Conservation (phyloP, 805 yeast genomes). For the Yamadazyma paraphyllophila region DNA sequence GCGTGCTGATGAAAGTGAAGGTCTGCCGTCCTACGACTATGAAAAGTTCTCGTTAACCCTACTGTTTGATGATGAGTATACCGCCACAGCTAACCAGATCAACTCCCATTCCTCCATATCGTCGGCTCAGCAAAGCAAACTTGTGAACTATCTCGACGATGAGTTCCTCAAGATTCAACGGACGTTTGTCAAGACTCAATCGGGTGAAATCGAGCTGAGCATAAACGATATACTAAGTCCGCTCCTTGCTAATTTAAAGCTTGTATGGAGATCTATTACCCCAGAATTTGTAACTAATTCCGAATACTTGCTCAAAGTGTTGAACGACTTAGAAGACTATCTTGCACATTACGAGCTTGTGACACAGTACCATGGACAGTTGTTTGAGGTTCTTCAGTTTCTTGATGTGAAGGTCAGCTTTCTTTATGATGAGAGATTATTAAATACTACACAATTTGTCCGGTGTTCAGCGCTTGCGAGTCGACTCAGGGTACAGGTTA, state of each 20-base stretch:
- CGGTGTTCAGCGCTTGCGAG: constrained; percentile 31
- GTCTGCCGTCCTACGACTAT: too few species aligned
- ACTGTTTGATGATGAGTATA: constrained; percentile 31
- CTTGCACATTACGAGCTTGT: constrained; percentile 23
- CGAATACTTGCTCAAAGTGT: constrained; percentile 33
- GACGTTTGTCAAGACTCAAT: constrained; percentile 35
- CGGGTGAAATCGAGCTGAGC: constrained; percentile 24
- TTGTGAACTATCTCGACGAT: constrained; percentile 36
- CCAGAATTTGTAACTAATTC: constrained; percentile 30
- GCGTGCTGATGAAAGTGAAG: too few species aligned
- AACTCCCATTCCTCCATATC: constrained; percentile 9
- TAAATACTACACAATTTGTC: constrained; percentile 32
- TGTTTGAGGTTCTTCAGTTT: constrained; percentile 11
- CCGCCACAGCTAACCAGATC: constrained; percentile 10
- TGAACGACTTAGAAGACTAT: constrained; percentile 42
- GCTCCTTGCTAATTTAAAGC: constrained; percentile 22
- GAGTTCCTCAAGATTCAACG: constrained; percentile 33
- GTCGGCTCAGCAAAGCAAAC: constrained; percentile 33
- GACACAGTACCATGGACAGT: neutral
- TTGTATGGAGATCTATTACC: constrained; percentile 34
- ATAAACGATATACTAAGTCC: constrained; percentile 26
- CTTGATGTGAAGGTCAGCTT: constrained; percentile 11
- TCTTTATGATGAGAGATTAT: constrained; percentile 8
- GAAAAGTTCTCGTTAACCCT: constrained; percentile 15
- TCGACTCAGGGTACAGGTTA: constrained; percentile 30